phyloP scores from a whole-genome alignment of 257 asterid genomes.

The Penstemon davidsonii region DNA sequence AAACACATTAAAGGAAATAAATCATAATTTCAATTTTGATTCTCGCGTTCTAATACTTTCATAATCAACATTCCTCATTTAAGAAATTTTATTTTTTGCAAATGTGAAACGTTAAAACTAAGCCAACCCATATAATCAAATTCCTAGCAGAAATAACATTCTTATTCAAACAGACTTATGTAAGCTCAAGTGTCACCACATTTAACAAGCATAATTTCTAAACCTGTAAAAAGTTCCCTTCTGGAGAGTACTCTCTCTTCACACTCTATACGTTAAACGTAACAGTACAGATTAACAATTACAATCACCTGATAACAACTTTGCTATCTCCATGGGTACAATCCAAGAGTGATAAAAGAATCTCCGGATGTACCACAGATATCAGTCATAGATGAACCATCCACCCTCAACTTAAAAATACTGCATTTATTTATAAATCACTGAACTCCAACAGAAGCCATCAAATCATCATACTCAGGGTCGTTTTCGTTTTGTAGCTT shows the following conservation, averaged over 20 bases:
- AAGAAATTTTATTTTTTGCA: too few species aligned
- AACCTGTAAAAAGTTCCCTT: too few species aligned
- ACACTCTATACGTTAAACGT: not conserved
- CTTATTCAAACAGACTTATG: too few species aligned
- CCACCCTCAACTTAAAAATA: not conserved
- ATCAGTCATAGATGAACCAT: constrained; percentile 7
- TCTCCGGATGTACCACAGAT: not conserved
- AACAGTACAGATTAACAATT: not conserved
- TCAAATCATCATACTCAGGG: constrained; percentile 80
- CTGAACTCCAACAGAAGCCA: constrained; percentile 84
- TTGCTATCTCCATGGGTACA: not conserved
- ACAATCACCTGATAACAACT: not conserved
- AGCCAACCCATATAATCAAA: too few species aligned
- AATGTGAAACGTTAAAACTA: too few species aligned
- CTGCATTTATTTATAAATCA: constrained; percentile 30
- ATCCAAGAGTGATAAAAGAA: not conserved
- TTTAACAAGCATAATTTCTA: too few species aligned
- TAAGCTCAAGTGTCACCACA: too few species aligned
- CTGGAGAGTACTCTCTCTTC: not conserved
- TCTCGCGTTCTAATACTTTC: too few species aligned
- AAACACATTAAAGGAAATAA: too few species aligned
- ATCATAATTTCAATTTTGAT: too few species aligned
- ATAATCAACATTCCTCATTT: too few species aligned
- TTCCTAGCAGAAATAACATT: too few species aligned
- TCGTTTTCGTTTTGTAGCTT: constrained; percentile 56